These are phyloP conservation scores for Pythium aristosporum DNA, from an alignment of 352 stramenopile genomes.

Conservation along the genomic window DNA sequence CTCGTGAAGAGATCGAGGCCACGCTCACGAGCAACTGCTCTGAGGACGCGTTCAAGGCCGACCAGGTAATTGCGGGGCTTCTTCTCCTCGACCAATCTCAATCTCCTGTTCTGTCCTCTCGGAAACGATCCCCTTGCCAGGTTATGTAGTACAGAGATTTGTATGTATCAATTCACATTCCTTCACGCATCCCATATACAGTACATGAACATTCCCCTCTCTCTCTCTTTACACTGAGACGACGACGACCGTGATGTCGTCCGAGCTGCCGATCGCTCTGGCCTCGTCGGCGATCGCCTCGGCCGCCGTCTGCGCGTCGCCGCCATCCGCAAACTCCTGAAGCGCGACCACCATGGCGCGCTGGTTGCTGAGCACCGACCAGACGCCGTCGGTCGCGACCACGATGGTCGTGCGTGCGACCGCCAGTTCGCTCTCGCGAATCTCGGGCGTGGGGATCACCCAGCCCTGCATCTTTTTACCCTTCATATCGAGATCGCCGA, in stretches of 20 bases:
- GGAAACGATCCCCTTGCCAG: too few relatives aligned
- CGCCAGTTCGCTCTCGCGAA: conserved; percentile 44
- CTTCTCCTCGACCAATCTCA: too few relatives aligned
- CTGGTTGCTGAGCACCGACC: conserved; percentile 63
- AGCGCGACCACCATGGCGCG: conserved; percentile 51
- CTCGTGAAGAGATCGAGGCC: conserved; percentile 61
- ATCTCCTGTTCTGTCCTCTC: too few relatives aligned
- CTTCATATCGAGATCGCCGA: conserved; percentile 87
- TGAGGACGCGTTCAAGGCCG: conserved; percentile 18
- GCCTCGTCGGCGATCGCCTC: conserved; percentile 55
- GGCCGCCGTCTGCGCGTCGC: conserved; percentile 41
- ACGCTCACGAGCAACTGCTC: conserved; percentile 42
- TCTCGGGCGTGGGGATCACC: conserved; percentile 72
- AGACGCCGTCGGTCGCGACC: conserved; percentile 76
- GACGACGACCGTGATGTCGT: conserved; percentile 68
- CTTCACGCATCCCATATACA: too few relatives aligned
- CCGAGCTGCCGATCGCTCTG: conserved; percentile 48
- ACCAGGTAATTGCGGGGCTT: not conserved
- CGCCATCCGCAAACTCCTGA: conserved; percentile 30
- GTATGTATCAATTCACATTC: too few relatives aligned
- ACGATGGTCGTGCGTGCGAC: conserved; percentile 51
- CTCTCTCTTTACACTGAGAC: conserved; percentile 35
- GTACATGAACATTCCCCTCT: not conserved
- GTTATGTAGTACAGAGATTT: too few relatives aligned
- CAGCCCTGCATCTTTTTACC: conserved; percentile 63